Conservation (phyloP, 257 asterid genomes). For the Jaltomata sinuosa region DNA sequence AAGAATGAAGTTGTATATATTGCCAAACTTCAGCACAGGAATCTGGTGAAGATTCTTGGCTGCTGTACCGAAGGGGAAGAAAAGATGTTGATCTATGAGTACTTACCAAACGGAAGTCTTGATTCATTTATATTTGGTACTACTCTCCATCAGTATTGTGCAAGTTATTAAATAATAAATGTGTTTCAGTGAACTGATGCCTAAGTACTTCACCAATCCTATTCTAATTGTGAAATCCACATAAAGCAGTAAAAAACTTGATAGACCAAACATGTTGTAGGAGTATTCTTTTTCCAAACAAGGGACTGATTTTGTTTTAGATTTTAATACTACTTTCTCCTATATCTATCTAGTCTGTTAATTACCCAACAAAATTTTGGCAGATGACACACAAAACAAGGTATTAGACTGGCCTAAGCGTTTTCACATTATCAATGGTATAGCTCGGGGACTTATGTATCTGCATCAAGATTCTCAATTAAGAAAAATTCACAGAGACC, state of each 20-base stretch:
- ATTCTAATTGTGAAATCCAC: too few relatives aligned
- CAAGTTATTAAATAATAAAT: background rate
- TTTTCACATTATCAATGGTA: conserved; percentile 26
- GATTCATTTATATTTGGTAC: conserved; percentile 36
- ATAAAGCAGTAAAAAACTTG: too few relatives aligned
- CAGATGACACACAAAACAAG: conserved; percentile 18
- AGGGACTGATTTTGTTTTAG: too few relatives aligned
- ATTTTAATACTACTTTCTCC: too few relatives aligned
- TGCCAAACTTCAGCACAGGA: conserved; percentile 42
- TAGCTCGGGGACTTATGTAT: conserved; percentile 39
- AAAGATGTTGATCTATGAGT: conserved; percentile 38
- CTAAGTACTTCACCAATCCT: background rate
- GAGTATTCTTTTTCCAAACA: too few relatives aligned
- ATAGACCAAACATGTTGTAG: too few relatives aligned
- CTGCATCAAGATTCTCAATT: conserved; percentile 50
- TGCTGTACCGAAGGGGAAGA: conserved; percentile 35
- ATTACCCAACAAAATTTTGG: background rate
- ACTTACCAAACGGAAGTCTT: conserved; percentile 39
- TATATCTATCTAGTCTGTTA: too few relatives aligned
- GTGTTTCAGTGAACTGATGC: background rate
- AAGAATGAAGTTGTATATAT: conserved; percentile 34
- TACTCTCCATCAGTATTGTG: background rate
- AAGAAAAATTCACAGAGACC: conserved; percentile 32
- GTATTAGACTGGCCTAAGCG: conserved; percentile 34
- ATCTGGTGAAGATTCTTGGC: conserved; percentile 44